These are phyloP conservation scores for Ceratobasidium theobromae DNA, from an alignment of 1,284 basidiomycete genomes.

Conservation along the genomic window DNA sequence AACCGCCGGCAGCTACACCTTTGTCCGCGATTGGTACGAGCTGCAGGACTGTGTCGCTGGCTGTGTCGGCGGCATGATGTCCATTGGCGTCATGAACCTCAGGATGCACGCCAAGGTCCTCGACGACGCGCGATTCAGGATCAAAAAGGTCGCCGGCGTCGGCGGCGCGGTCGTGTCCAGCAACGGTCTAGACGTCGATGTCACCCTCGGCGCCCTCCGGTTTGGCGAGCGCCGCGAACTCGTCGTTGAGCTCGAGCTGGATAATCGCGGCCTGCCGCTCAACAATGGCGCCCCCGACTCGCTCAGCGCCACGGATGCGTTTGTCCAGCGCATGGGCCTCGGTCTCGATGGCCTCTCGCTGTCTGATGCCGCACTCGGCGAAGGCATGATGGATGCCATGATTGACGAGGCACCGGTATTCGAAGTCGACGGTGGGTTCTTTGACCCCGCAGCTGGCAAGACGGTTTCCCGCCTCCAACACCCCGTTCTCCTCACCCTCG, in stretches of 20 bases:
- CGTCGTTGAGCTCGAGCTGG: constrained; percentile 89
- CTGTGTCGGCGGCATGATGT: constrained; percentile 92
- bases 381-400: constrained; percentile 86
- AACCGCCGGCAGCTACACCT: constrained; percentile 95
- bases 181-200: constrained; percentile 89
- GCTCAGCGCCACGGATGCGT: constrained; percentile 71
- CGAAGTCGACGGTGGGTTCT: constrained; percentile 90
- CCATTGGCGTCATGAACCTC: constrained; percentile 84
- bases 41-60: constrained; percentile 86
- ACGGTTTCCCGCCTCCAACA: constrained; percentile 81
- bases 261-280: constrained; percentile 67
- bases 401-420: constrained; percentile 92
- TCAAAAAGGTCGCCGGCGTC: constrained; percentile 87
- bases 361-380: constrained; percentile 64
- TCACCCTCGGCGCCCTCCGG: constrained; percentile 90
- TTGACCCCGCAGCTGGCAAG: constrained; percentile 79
- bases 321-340: constrained; percentile 76
- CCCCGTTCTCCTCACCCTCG: constrained; percentile 86
- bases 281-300: constrained; percentile 40
- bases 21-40: constrained; percentile 95
- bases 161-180: constrained; percentile 78
- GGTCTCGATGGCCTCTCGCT: constrained; percentile 69
- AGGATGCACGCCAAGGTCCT: constrained; percentile 90
- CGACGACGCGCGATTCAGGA: constrained; percentile 67
- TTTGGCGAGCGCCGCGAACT: constrained; percentile 94